These are phyloP conservation scores for Plectosphaerella cucumerina DNA, from an alignment of 2,329 filamentous ascomycete species.

Conservation along the genomic window DNA sequence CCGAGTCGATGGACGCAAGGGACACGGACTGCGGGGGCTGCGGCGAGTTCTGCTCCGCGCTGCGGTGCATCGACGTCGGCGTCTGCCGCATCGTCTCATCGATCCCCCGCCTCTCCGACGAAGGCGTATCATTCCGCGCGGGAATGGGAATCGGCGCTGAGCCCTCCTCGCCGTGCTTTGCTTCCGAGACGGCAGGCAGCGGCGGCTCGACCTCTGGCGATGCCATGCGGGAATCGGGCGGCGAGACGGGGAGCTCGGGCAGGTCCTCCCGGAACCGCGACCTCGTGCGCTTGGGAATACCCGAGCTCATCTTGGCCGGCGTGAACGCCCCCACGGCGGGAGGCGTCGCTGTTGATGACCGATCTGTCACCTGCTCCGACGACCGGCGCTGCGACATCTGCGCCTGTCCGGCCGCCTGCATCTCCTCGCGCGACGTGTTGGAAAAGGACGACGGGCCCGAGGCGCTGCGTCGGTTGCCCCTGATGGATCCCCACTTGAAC, in stretches of 20 bases:
- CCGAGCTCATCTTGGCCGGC: slow-evolving; percentile 31
- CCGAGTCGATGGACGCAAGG: slow-evolving; percentile 89
- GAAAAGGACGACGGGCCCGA: slow-evolving; percentile 74
- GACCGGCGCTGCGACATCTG: neutral
- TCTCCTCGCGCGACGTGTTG: slow-evolving; percentile 87
- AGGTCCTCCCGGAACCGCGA: slow-evolving; percentile 92
- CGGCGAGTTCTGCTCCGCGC: slow-evolving; percentile 38
- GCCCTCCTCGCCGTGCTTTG: slow-evolving; percentile 7
- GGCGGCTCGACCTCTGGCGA: slow-evolving; percentile 63
- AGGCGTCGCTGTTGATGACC: slow-evolving; percentile 29
- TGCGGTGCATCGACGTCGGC: slow-evolving; percentile 37
- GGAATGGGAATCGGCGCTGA: slow-evolving; percentile 20
- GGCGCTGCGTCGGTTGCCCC: slow-evolving; percentile 40
- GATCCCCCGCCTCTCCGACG: slow-evolving; percentile 36
- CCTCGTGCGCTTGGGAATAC: slow-evolving; percentile 70
- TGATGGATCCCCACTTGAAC: slow-evolving; percentile 57
- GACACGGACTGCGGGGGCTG: slow-evolving; percentile 73
- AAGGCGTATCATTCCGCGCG: slow-evolving; percentile 41
- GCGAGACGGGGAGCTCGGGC: slow-evolving; percentile 81
- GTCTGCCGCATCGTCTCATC: slow-evolving; percentile 35
- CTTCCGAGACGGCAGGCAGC: slow-evolving; percentile 26
- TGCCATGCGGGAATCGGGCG: slow-evolving; percentile 75
- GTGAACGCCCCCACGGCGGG: slow-evolving; percentile 38
- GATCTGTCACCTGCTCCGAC: slow-evolving; percentile 16
- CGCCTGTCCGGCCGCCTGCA: slow-evolving; percentile 40